Conservation (phyloP, 2,329 filamentous ascomycete species). For the Lizonia empirigonia region DNA sequence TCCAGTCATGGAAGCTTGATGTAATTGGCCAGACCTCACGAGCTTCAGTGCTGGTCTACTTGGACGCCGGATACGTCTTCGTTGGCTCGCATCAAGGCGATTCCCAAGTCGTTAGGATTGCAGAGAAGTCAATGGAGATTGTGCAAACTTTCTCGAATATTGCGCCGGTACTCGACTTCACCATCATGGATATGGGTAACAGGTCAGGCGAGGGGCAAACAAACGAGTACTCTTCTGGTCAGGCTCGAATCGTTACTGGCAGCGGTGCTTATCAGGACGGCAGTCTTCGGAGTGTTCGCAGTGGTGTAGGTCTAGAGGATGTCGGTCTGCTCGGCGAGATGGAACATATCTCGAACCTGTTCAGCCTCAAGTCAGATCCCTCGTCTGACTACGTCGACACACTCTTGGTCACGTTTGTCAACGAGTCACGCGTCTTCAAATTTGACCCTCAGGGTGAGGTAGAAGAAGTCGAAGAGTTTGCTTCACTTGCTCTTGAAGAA, state of each 20-base stretch:
- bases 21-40: conserved; percentile 72
- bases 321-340: conserved; percentile 82
- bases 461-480: conserved; percentile 81
- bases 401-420: conserved; percentile 78
- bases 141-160: conserved; percentile 83
- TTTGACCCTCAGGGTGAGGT: conserved; percentile 78
- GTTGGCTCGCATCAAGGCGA: conserved; percentile 93
- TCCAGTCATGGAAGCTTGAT: conserved; percentile 74
- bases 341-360: conserved; percentile 73
- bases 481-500: conserved; percentile 70
- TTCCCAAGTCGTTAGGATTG: conserved; percentile 77
- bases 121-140: conserved; percentile 66
- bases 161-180: conserved; percentile 89
- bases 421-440: conserved; percentile 80
- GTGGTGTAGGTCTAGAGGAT: conserved; percentile 91
- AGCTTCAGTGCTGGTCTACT: conserved; percentile 78
- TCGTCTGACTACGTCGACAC: conserved; percentile 65
- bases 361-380: conserved; percentile 65
- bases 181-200: conserved; percentile 94
- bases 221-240: conserved; percentile 92
- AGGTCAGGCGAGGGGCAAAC: conserved; percentile 77
- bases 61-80: conserved; percentile 76
- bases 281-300: conserved; percentile 85
- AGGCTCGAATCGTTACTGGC: conserved; percentile 90
- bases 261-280: conserved; percentile 91